Percentiles rank a stretch among this genome's conserved stretches.
phyloP scores from a whole-genome alignment of 805 yeast genomes.

The Myxozyma sirexii region DNA sequence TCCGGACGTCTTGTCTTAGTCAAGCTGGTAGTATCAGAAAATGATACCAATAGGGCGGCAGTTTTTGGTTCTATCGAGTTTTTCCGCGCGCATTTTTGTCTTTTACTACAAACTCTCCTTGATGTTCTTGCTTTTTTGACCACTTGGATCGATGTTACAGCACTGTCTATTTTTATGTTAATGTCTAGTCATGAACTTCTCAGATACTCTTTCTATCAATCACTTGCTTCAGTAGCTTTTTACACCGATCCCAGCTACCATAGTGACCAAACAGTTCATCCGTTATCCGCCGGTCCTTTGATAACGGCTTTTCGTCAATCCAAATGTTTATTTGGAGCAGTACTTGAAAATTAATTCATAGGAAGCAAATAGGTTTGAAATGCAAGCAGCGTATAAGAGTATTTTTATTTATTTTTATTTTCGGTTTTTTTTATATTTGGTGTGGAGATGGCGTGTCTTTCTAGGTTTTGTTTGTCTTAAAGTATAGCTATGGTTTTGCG shows the following conservation, averaged over 20 bases:
- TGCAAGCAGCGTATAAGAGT: not conserved
- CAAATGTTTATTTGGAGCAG: not conserved
- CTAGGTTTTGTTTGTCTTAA: not conserved
- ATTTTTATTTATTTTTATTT: too few species aligned
- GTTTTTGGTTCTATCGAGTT: not conserved
- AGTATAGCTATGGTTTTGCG: not conserved
- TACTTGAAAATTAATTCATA: not conserved
- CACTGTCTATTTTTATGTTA: not conserved
- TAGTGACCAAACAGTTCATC: too few species aligned
- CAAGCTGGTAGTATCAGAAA: not conserved
- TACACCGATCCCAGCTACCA: too few species aligned
- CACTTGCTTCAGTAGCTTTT: not conserved
- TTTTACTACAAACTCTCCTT: conserved; percentile 11
- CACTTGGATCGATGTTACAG: conserved; percentile 13
- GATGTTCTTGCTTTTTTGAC: not conserved
- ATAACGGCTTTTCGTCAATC: too few species aligned
- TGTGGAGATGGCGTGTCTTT: not conserved
- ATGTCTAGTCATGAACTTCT: not conserved
- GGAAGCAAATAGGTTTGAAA: not conserved
- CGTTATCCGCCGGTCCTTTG: too few species aligned
- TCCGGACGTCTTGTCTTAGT: conserved; percentile 21
- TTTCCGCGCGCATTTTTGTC: not conserved
- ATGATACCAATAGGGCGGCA: not conserved
- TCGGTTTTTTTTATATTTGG: not conserved
- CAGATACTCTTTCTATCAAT: not conserved